Evolutionary conservation across 257 asterid genomes (phyloP).

Genomic region (Salvia splendens): DNA sequence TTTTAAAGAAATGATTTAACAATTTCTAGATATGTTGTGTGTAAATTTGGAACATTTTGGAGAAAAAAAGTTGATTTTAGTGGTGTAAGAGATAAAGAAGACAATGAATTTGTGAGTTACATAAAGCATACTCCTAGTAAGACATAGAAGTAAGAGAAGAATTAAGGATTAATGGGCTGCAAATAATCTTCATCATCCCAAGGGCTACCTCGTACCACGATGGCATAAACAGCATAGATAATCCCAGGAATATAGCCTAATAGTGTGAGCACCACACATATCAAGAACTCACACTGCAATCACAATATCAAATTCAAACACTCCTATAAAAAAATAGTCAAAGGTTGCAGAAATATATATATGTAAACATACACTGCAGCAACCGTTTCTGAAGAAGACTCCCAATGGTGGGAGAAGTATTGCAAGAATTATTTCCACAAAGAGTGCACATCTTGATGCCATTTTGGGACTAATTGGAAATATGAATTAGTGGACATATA

Average conservation of each 20-base stretch:
- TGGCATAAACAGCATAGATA: conserved; percentile 58
- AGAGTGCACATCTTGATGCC: conserved; percentile 50
- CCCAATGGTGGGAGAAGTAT: conserved; percentile 41
- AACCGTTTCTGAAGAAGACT: conserved; percentile 40
- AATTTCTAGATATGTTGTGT: background rate
- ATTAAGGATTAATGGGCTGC: conserved; percentile 45
- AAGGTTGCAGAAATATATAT: background rate
- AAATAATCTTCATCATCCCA: conserved; percentile 38
- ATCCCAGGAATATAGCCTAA: conserved; percentile 68
- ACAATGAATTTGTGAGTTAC: background rate
- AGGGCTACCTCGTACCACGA: conserved; percentile 43
- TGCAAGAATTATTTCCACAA: conserved; percentile 39
- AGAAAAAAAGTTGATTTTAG: no score
- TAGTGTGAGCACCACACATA: conserved; percentile 55
- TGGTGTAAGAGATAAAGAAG: background rate
- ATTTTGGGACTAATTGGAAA: conserved; percentile 22
- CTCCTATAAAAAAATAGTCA: background rate
- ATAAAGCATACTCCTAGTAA: no score
- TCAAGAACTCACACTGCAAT: conserved; percentile 59
- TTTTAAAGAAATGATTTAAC: no score
- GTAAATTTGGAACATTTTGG: no score
- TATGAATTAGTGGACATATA: background rate
- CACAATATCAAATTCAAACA: background rate
- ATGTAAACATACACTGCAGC: conserved; percentile 36
- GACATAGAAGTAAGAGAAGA: no score